Conservation (phyloP, 768 basidiomycete species). For the Termitomyces eurrhizus region DNA sequence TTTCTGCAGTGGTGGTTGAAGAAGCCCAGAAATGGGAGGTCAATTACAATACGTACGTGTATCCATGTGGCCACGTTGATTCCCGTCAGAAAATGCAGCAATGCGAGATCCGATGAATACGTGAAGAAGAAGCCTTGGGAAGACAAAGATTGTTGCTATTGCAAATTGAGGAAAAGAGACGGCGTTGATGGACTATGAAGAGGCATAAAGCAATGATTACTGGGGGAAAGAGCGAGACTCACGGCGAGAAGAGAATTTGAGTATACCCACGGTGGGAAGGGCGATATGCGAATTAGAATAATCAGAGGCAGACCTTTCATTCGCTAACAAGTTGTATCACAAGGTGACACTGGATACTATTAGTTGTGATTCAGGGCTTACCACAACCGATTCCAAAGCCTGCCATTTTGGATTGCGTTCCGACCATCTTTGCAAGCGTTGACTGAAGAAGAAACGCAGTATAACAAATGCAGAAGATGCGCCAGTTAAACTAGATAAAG, state of each 20-base stretch:
- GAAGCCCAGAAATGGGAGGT: neutral
- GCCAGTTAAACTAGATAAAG: constrained; percentile 56
- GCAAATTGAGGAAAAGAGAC: constrained; percentile 76
- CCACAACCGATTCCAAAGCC: constrained; percentile 72
- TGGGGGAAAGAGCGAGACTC: constrained; percentile 22
- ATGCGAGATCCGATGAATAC: constrained; percentile 78
- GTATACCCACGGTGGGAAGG: constrained; percentile 87
- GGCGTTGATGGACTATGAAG: constrained; percentile 59
- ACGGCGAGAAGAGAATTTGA: constrained; percentile 79
- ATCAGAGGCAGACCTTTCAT: constrained; percentile 80
- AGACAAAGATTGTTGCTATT: constrained; percentile 64
- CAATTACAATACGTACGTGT: constrained; percentile 41
- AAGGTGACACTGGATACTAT: neutral
- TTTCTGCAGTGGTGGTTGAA: constrained; percentile 32
- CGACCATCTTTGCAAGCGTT: constrained; percentile 56
- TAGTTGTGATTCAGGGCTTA: constrained; percentile 30
- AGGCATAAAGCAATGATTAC: neutral
- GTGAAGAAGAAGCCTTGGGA: constrained; percentile 69
- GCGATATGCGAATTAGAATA: constrained; percentile 74
- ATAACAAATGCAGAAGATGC: constrained; percentile 58
- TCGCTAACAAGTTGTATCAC: constrained; percentile 31
- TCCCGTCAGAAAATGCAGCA: constrained; percentile 71
- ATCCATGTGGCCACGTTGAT: constrained; percentile 73
- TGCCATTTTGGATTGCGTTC: constrained; percentile 68
- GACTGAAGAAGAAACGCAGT: constrained; percentile 56